Evolutionary conservation across 2,329 filamentous ascomycete genomes (phyloP).

Genomic region (Fusarium brachygibbosum): DNA sequence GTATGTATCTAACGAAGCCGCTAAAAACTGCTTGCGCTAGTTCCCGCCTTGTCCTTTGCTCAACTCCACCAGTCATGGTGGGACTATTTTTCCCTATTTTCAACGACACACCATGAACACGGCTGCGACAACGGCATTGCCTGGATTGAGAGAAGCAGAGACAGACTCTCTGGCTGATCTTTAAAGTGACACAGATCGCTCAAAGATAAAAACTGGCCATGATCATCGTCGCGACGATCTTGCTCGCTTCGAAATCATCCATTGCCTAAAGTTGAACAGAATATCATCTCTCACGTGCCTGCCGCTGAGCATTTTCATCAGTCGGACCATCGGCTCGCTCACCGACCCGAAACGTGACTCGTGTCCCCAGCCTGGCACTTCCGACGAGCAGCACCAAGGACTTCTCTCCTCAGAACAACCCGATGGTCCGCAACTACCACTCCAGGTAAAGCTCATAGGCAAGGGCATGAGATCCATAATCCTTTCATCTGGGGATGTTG

Average conservation of each 20-base stretch:
- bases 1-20: slow-evolving; percentile 52
- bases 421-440: slow-evolving; percentile 28
- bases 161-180: slow-evolving; percentile 21
- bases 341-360: slow-evolving; percentile 37
- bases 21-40: slow-evolving; percentile 49
- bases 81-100: slow-evolving; percentile 47
- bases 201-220: not conserved
- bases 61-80: slow-evolving; percentile 40
- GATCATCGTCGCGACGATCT: not conserved
- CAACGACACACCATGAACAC: slow-evolving; percentile 50
- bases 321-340: slow-evolving; percentile 31
- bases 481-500: not conserved
- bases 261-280: not conserved
- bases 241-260: not conserved
- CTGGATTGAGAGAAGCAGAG: slow-evolving; percentile 6
- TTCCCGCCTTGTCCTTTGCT: slow-evolving; percentile 47
- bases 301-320: slow-evolving; percentile 2
- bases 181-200: slow-evolving; percentile 8
- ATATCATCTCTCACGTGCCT: slow-evolving; percentile 1
- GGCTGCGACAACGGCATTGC: slow-evolving; percentile 38
- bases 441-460: slow-evolving; percentile 23
- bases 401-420: slow-evolving; percentile 17
- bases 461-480: slow-evolving; percentile 17
- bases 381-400: not conserved
- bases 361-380: slow-evolving; percentile 25